Evolutionary conservation across 2,329 filamentous ascomycete genomes (phyloP).

Genomic region (Setomelanomma holmii): DNA sequence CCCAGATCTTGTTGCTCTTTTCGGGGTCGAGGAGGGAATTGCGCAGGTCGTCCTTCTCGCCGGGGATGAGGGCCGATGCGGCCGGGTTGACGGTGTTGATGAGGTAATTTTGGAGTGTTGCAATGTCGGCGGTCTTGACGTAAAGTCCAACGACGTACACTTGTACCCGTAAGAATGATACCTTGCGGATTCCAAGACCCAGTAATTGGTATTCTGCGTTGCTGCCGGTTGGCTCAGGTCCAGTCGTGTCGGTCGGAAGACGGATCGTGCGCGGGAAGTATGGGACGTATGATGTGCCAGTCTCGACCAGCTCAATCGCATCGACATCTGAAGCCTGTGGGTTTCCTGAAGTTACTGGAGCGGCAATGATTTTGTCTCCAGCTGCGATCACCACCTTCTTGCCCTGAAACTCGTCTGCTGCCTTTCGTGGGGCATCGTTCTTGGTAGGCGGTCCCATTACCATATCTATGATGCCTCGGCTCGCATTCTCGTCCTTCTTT

Average conservation of each 20-base stretch:
- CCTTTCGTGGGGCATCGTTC: constrained; percentile 37
- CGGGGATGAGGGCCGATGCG: constrained; percentile 82
- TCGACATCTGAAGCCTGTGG: constrained; percentile 51
- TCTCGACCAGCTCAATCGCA: constrained; percentile 77
- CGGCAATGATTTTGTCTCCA: constrained; percentile 65
- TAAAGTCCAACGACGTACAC: constrained; percentile 97
- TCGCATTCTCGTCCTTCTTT: constrained; percentile 26
- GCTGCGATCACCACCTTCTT: constrained; percentile 66
- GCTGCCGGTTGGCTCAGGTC: constrained; percentile 26
- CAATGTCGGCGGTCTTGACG: constrained; percentile 82
- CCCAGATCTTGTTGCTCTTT: constrained; percentile 77
- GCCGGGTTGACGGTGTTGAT: constrained; percentile 76
- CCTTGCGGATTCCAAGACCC: constrained; percentile 85
- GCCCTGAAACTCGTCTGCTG: constrained; percentile 55
- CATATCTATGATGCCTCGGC: constrained; percentile 32
- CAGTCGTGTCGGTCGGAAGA: constrained; percentile 58
- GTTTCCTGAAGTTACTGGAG: constrained; percentile 41
- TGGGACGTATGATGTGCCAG: constrained; percentile 80
- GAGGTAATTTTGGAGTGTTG: constrained; percentile 77
- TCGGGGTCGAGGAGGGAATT: constrained; percentile 72
- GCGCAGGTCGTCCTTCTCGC: constrained; percentile 78
- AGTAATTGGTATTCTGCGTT: constrained; percentile 81
- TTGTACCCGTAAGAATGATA: constrained; percentile 87
- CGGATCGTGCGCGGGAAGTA: constrained; percentile 77
- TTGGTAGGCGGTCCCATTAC: constrained; percentile 34